phyloP scores from a whole-genome alignment of 306 rosid species.

The Prunus salicina region DNA sequence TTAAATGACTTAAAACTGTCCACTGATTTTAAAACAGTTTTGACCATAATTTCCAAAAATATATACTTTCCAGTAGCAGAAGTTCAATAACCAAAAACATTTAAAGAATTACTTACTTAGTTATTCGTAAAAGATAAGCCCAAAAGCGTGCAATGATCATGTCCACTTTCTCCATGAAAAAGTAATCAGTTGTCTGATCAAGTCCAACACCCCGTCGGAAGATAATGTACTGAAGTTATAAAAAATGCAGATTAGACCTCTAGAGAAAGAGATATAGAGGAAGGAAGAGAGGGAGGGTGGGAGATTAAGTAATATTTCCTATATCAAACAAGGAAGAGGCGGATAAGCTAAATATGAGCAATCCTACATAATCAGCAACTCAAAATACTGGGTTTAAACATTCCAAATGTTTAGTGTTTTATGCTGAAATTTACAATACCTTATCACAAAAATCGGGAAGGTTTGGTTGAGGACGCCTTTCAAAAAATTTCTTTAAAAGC shows the following conservation, averaged over 20 bases:
- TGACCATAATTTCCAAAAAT: not conserved
- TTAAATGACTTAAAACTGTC: not conserved
- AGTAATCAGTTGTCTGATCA: constrained; percentile 72
- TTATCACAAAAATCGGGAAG: constrained; percentile 83
- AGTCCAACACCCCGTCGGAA: constrained; percentile 90
- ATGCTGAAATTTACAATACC: constrained; percentile 42
- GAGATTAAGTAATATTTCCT: not conserved
- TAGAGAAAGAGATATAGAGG: not conserved
- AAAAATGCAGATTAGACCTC: constrained; percentile 18
- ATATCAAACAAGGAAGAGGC: not conserved
- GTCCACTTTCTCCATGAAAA: constrained; percentile 92
- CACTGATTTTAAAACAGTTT: not conserved
- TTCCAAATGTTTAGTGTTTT: not conserved
- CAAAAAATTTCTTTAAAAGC: constrained; percentile 68
- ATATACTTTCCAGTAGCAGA: not conserved
- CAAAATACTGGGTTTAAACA: not conserved
- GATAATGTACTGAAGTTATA: constrained; percentile 63
- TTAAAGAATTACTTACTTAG: constrained; percentile 44
- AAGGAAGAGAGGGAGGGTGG: not conserved
- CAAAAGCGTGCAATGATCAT: constrained; percentile 79
- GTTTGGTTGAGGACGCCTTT: constrained; percentile 50
- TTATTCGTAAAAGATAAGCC: constrained; percentile 64
- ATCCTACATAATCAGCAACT: not conserved
- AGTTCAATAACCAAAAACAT: not conserved
- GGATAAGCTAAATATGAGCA: not conserved